Conservation (phyloP, 139 green algal species). For the Monoraphidium neglectum region DNA sequence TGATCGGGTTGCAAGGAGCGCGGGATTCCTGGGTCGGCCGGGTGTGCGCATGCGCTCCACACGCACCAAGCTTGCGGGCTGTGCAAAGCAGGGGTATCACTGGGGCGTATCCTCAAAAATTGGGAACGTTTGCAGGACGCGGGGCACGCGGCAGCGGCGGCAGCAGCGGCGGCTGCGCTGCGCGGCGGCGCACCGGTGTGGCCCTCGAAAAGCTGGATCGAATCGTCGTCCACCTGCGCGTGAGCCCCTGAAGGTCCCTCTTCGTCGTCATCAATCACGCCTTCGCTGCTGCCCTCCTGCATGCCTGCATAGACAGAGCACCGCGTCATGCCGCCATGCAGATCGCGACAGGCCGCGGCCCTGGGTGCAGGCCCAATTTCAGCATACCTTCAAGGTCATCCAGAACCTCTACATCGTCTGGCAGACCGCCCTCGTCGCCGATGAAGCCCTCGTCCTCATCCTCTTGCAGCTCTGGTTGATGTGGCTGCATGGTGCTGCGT, state of each 20-base stretch:
- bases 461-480: not conserved
- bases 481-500: not conserved
- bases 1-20: too few relatives aligned
- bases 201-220: slow-evolving; percentile 67
- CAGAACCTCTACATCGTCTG: slow-evolving; percentile 56
- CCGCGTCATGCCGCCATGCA: too few relatives aligned
- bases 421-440: slow-evolving; percentile 29
- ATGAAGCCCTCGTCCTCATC: slow-evolving; percentile 49
- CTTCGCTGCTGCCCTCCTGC: slow-evolving; percentile 37
- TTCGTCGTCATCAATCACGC: slow-evolving; percentile 38
- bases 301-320: slow-evolving; percentile 10
- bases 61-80: too few relatives aligned
- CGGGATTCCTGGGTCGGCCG: too few relatives aligned
- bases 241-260: slow-evolving; percentile 4
- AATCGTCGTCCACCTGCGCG: slow-evolving; percentile 55
- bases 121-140: too few relatives aligned
- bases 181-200: slow-evolving; percentile 51
- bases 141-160: too few relatives aligned
- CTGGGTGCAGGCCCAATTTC: not conserved
- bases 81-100: too few relatives aligned
- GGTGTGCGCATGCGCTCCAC: too few relatives aligned
- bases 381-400: slow-evolving; percentile 66
- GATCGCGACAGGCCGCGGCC: not conserved
- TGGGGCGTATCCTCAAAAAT: too few relatives aligned
- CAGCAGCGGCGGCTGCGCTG: not conserved